Percentiles rank a stretch among this genome's conserved stretches.
Evolutionary conservation across 2,329 filamentous ascomycete genomes (phyloP).

Genomic region (Fusarium musae): DNA sequence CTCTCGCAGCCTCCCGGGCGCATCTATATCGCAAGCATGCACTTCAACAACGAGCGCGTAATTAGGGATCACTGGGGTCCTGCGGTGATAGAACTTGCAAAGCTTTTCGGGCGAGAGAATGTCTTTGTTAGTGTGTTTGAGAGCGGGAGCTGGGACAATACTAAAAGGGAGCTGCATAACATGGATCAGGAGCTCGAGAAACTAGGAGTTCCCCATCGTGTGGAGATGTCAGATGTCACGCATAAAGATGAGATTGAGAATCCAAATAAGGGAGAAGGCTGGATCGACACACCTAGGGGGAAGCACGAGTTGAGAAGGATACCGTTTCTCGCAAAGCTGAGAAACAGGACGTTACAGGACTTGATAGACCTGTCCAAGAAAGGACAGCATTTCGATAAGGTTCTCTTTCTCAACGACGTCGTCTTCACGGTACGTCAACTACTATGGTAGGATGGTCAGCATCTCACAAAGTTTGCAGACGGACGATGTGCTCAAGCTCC

Average conservation of each 20-base stretch:
- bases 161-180: conserved; percentile 68
- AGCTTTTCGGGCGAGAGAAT: conserved; percentile 69
- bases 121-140: conserved; percentile 76
- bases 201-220: conserved; percentile 63
- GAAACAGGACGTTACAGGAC: conserved; percentile 72
- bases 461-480: conserved; percentile 51
- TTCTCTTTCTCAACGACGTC: conserved; percentile 73
- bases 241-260: conserved; percentile 66
- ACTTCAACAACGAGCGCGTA: conserved; percentile 73
- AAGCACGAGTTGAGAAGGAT: conserved; percentile 71
- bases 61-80: conserved; percentile 71
- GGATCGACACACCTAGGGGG: conserved; percentile 69
- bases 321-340: conserved; percentile 71
- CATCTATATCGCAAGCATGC: conserved; percentile 76
- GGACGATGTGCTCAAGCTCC: conserved; percentile 64
- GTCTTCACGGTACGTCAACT: conserved; percentile 63
- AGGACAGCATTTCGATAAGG: conserved; percentile 65
- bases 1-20: conserved; percentile 49
- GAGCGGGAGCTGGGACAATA: conserved; percentile 76
- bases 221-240: conserved; percentile 68
- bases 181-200: conserved; percentile 65
- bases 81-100: conserved; percentile 67
- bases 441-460: background rate
- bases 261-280: conserved; percentile 62
- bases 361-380: conserved; percentile 61